Evolutionary conservation across 257 asterid species (phyloP).

Genomic region (Ehretia macrophylla): DNA sequence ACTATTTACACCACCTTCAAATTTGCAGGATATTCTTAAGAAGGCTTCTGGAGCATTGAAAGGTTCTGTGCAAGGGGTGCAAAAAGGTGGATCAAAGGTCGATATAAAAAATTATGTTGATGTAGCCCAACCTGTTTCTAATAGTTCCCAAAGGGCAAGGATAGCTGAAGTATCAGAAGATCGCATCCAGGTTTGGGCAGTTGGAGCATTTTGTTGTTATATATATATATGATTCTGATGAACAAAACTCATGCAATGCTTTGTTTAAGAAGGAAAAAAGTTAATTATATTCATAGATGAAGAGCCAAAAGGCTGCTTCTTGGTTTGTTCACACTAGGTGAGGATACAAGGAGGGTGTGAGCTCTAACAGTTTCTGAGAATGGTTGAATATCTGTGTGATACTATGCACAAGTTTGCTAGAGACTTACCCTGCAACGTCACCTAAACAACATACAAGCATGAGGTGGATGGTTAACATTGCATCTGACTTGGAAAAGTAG

Average conservation of each 20-base stretch:
- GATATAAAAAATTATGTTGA: conserved; percentile 28
- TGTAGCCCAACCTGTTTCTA: conserved; percentile 32
- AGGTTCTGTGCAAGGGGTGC: conserved; percentile 36
- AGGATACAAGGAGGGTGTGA: too few relatives aligned
- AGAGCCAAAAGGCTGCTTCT: background rate
- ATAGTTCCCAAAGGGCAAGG: conserved; percentile 34
- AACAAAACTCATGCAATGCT: background rate
- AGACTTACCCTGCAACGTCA: too few relatives aligned
- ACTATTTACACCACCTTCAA: conserved; percentile 12
- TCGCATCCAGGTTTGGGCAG: conserved; percentile 37
- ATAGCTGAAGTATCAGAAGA: conserved; percentile 41
- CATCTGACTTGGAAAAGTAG: too few relatives aligned
- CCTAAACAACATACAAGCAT: too few relatives aligned
- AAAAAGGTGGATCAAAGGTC: conserved; percentile 30
- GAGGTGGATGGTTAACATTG: too few relatives aligned
- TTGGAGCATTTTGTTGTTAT: conserved; percentile 4
- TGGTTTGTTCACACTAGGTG: background rate
- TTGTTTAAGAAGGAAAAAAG: background rate
- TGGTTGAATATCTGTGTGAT: too few relatives aligned
- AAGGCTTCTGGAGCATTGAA: conserved; percentile 50
- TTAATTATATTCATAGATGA: too few relatives aligned
- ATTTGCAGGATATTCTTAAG: conserved; percentile 59
- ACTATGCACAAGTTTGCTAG: too few relatives aligned
- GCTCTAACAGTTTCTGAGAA: too few relatives aligned
- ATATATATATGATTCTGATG: background rate